Percentiles rank a stretch among this genome's conserved stretches.
These are phyloP conservation scores for Parasitella parasitica DNA, from an alignment of 371 early-diverging fungal genomes.

Conservation along the genomic window DNA sequence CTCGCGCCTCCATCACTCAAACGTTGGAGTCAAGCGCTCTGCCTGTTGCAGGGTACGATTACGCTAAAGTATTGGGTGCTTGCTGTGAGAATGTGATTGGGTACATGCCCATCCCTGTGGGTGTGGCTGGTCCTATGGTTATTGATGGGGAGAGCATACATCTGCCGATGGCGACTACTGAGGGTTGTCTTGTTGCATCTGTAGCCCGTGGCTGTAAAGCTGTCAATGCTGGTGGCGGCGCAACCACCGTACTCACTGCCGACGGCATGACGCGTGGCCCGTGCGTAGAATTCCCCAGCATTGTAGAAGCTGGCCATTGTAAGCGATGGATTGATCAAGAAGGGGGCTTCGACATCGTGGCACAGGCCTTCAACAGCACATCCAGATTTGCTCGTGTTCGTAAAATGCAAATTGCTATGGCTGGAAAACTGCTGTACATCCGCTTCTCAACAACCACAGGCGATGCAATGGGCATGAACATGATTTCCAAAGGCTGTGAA, in stretches of 20 bases:
- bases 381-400: slow-evolving; percentile 86
- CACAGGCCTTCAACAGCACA: slow-evolving; percentile 85
- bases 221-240: slow-evolving; percentile 88
- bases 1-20: slow-evolving; percentile 67
- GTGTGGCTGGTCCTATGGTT: slow-evolving; percentile 80
- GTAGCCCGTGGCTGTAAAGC: slow-evolving; percentile 97
- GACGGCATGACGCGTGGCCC: slow-evolving; percentile 97
- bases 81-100: slow-evolving; percentile 98
- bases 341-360: slow-evolving; percentile 73
- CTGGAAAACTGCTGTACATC: slow-evolving; percentile 82
- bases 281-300: slow-evolving; percentile 81
- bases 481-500: slow-evolving; percentile 97
- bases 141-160: slow-evolving; percentile 80
- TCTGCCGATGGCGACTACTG: slow-evolving; percentile 97
- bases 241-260: slow-evolving; percentile 76
- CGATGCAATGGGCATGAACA: slow-evolving; percentile 99
- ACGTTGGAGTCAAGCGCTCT: slow-evolving; percentile 67
- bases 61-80: slow-evolving; percentile 84
- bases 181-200: slow-evolving; percentile 95
- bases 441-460: slow-evolving; percentile 93
- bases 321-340: slow-evolving; percentile 76
- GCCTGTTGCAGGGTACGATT: slow-evolving; percentile 85
- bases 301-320: slow-evolving; percentile 67
- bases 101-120: slow-evolving; percentile 92
- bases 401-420: slow-evolving; percentile 82